phyloP scores from a whole-genome alignment of 192 early-diverging fungal species.

The Gaertneriomyces sp. region DNA sequence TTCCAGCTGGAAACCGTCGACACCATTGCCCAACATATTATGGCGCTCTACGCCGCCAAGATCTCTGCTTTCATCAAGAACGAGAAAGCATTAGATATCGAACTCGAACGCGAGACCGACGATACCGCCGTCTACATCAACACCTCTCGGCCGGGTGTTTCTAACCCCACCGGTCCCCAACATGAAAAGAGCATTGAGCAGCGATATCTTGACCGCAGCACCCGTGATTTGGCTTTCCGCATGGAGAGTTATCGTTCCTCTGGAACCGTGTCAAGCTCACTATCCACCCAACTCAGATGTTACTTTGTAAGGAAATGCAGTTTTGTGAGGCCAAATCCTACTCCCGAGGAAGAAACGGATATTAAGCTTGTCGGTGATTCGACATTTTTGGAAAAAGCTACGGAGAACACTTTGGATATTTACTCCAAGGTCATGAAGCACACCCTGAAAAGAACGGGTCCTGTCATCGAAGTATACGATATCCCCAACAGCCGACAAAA shows the following conservation, averaged over 20 bases:
- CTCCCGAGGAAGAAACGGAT: constrained; percentile 64
- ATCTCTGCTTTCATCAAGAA: constrained; percentile 88
- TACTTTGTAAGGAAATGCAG: constrained; percentile 92
- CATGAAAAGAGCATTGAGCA: constrained; percentile 83
- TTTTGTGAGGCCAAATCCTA: constrained; percentile 82
- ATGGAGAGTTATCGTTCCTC: constrained; percentile 94
- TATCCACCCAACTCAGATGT: constrained; percentile 83
- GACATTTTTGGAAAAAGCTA: constrained; percentile 92
- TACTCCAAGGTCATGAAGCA: constrained; percentile 84
- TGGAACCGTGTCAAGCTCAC: constrained; percentile 82
- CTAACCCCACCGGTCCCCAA: constrained; percentile 77
- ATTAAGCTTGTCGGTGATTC: constrained; percentile 85
- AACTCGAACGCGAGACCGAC: constrained; percentile 85
- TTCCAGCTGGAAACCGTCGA: constrained; percentile 88
- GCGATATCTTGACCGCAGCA: constrained; percentile 81
- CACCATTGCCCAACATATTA: constrained; percentile 91
- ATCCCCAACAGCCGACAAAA: constrained; percentile 82
- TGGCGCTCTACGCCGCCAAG: constrained; percentile 93
- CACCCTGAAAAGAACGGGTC: constrained; percentile 83
- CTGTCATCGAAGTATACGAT: constrained; percentile 89
- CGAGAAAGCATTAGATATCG: constrained; percentile 74
- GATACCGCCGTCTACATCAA: constrained; percentile 95
- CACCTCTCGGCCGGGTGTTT: constrained; percentile 88
- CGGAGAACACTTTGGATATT: constrained; percentile 81
- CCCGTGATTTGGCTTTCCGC: constrained; percentile 72